A percentile compares a stretch with the other conserved stretches of the same genome.
These are phyloP conservation scores for Coemansia sp. DNA, from an alignment of 192 early-diverging fungal genomes.

Conservation along the genomic window DNA sequence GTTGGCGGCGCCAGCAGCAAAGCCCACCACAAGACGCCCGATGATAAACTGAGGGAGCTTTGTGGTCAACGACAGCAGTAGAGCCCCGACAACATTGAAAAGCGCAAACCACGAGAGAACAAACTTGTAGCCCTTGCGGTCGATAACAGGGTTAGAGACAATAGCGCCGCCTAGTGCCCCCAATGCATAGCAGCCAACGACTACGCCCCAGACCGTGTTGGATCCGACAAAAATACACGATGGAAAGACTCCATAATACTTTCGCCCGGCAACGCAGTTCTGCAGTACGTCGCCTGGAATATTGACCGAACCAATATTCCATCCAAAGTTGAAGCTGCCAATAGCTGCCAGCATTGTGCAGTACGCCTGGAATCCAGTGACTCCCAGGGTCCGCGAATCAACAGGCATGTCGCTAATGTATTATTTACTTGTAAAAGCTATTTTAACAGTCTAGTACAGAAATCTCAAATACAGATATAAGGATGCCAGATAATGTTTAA, in stretches of 20 bases:
- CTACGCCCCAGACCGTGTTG: conserved; percentile 56
- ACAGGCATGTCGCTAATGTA: conserved; percentile 27
- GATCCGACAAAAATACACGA: conserved; percentile 42
- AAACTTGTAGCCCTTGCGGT: conserved; percentile 61
- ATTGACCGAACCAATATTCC: conserved; percentile 57
- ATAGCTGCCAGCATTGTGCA: conserved; percentile 50
- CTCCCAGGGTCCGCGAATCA: conserved; percentile 46
- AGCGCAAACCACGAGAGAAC: conserved; percentile 66
- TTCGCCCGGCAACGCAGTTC: conserved; percentile 52
- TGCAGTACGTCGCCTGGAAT: conserved; percentile 59
- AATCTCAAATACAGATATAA: no score
- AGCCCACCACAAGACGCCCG: conserved; percentile 70
- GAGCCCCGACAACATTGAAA: conserved; percentile 61
- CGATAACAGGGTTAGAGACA: conserved; percentile 56
- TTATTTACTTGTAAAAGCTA: not conserved
- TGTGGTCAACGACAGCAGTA: conserved; percentile 61
- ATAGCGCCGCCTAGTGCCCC: conserved; percentile 69
- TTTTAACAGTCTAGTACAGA: no score
- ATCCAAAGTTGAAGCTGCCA: conserved; percentile 56
- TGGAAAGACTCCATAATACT: conserved; percentile 48
- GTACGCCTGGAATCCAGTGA: conserved; percentile 49
- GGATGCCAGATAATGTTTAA: no score
- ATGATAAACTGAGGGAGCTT: conserved; percentile 64
- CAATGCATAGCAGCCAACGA: conserved; percentile 57
- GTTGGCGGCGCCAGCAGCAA: conserved; percentile 64